Evolutionary conservation across 345 rosid species (phyloP).

Genomic region (Eutrema yunnanense): DNA sequence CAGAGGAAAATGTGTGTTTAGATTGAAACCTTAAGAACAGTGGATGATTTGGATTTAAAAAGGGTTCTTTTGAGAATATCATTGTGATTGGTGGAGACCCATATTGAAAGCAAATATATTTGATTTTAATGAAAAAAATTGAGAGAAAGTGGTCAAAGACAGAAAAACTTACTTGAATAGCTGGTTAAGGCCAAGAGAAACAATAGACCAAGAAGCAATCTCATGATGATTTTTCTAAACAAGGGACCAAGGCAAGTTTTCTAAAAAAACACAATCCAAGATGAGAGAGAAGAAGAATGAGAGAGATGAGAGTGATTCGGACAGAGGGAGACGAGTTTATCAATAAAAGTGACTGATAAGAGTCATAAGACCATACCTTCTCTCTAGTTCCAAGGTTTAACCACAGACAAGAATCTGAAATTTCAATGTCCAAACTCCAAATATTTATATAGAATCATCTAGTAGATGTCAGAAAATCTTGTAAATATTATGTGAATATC

Average conservation of each 20-base stretch:
- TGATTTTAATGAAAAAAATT: not conserved
- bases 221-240: constrained; percentile 39
- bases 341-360: constrained; percentile 4
- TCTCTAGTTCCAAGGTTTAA: constrained; percentile 32
- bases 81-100: not conserved
- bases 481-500: too few relatives aligned
- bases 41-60: not conserved
- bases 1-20: not conserved
- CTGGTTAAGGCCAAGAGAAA: constrained; percentile 48
- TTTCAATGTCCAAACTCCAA: not conserved
- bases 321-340: not conserved
- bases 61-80: constrained; percentile 8
- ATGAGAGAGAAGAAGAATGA: not conserved
- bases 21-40: not conserved
- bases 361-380: constrained; percentile 6
- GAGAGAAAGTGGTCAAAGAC: not conserved
- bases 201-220: constrained; percentile 41
- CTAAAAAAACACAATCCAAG: constrained; percentile 6
- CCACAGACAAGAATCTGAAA: constrained; percentile 25
- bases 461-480: too few relatives aligned
- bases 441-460: not conserved
- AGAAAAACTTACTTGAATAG: constrained; percentile 57
- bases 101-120: not conserved
- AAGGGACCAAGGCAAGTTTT: not conserved
- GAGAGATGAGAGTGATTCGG: not conserved